Evolutionary conservation across 306 rosid species (phyloP), one percentile per base, ranked within the genome.

Genomic region (Rosa chinensis): DNA sequence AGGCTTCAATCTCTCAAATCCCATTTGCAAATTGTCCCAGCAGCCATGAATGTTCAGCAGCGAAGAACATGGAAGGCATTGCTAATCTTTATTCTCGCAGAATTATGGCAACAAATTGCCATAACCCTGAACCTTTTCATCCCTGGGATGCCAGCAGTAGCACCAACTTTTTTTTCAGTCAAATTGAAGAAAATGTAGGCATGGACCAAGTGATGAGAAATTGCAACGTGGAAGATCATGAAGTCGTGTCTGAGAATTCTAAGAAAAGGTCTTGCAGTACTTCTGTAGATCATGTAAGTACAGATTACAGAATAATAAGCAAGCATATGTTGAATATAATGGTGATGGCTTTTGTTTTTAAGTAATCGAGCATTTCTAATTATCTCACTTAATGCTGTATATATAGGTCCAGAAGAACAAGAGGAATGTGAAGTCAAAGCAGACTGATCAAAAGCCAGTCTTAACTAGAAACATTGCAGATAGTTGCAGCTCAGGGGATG

Each of bases 401-500:
- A 92, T 84, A 74, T 48, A 92, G 96, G 81, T 73, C 21, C 67
- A 16, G 68, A 88, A 77, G 83, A 71, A 47, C 64, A 87, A 88
- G 87, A 87, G 82, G 87, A 89, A 72, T 79, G 79, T 37, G 20
- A 88, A 77, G 81, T 17, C 88, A 3, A 85, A 75, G 81, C 92
- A 86, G 91, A 88, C 71, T 5, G 42, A 63, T 58, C 50, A 64
- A 76, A 92, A 87, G 64, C 40, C 75, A 3, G 79, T 25, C 50
- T 84, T 62, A 5, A 21, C 32, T 10, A 82, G 84, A 83, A 84
- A 82, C 55, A 55, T 74, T 39, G 92, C 93, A 82, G 89, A 86
- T 32, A 81, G 84, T 74, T 83, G 83, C 85, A 73, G 82, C 85
- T 90, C 94, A 23, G 96, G 86, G 32, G 89, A 86, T 20, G 92